Conservation (phyloP, 768 basidiomycete genomes). For the Russula ochroleuca region DNA sequence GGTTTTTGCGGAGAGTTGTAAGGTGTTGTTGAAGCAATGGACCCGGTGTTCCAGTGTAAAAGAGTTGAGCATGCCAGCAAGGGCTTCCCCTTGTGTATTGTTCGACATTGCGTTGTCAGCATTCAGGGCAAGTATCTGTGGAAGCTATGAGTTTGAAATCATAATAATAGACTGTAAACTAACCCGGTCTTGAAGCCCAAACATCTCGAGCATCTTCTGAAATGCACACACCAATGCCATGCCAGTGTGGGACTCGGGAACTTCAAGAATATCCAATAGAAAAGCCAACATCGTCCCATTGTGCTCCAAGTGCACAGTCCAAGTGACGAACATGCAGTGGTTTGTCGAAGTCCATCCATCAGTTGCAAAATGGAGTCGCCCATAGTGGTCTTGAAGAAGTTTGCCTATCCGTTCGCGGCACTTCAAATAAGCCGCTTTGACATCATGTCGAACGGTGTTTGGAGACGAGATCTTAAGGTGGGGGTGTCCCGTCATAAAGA, state of each 20-base stretch:
- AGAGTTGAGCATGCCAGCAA: constrained; percentile 36
- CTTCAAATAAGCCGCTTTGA: constrained; percentile 31
- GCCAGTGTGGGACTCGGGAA: constrained; percentile 35
- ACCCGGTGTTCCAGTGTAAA: neutral
- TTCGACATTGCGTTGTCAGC: constrained; percentile 33
- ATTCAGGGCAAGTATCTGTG: constrained; percentile 35
- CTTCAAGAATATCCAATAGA: constrained; percentile 40
- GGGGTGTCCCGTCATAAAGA: neutral
- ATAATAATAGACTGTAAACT: neutral
- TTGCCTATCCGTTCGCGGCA: constrained; percentile 29
- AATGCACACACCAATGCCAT: too few species aligned
- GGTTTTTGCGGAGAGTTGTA: neutral
- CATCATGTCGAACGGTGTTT: constrained; percentile 23
- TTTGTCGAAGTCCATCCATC: constrained; percentile 42
- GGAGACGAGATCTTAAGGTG: neutral
- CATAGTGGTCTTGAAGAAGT: neutral
- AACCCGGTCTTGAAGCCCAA: constrained; percentile 34
- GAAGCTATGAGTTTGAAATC: neutral
- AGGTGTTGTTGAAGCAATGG: neutral
- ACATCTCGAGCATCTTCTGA: constrained; percentile 30
- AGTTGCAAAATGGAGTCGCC: constrained; percentile 30
- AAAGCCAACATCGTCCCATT: constrained; percentile 32
- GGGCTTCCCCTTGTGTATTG: constrained; percentile 24
- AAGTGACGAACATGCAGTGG: constrained; percentile 34
- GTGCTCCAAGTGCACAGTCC: constrained; percentile 36